Conservation (phyloP, 1,284 basidiomycete species). For the Bothia castanella region DNA sequence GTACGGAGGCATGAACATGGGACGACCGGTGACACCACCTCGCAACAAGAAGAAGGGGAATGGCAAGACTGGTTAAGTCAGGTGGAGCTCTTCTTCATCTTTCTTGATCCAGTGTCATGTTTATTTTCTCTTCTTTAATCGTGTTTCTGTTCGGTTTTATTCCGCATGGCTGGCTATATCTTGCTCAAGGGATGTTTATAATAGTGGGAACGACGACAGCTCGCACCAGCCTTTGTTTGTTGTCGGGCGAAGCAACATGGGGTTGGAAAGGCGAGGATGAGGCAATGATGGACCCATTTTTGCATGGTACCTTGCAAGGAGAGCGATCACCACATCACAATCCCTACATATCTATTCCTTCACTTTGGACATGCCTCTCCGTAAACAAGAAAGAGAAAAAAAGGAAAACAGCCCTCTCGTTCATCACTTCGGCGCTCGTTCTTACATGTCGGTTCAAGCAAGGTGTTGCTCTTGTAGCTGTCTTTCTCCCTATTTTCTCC, state of each 20-base stretch:
- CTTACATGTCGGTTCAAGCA: too few species aligned
- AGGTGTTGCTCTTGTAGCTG: too few species aligned
- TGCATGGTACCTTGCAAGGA: slow-evolving; percentile 23
- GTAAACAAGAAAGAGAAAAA: slow-evolving; percentile 7
- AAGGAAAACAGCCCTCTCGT: too few species aligned
- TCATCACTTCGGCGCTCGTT: too few species aligned
- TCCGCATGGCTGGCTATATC: slow-evolving; percentile 24
- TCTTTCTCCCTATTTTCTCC: too few species aligned
- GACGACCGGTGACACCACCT: slow-evolving; percentile 74
- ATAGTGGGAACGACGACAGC: slow-evolving; percentile 19
- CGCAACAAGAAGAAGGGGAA: slow-evolving; percentile 82
- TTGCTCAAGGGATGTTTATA: slow-evolving; percentile 25
- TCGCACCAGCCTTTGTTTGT: slow-evolving; percentile 11
- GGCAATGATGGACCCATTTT: slow-evolving; percentile 20
- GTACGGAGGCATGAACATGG: slow-evolving; percentile 77
- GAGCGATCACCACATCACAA: slow-evolving; percentile 22
- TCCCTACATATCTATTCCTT: slow-evolving; percentile 35
- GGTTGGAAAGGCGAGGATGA: slow-evolving; percentile 13
- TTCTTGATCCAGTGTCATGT: slow-evolving; percentile 25
- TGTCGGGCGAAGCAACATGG: slow-evolving; percentile 10
- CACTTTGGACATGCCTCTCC: slow-evolving; percentile 28
- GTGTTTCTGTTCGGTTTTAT: slow-evolving; percentile 27
- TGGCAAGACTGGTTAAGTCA: slow-evolving; percentile 59
- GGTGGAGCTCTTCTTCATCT: slow-evolving; percentile 26
- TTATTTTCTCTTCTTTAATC: slow-evolving; percentile 29